Percentiles rank a stretch among this genome's conserved stretches.
Conservation (phyloP, 2,329 filamentous ascomycete species). For the Colletotrichum salicis region DNA sequence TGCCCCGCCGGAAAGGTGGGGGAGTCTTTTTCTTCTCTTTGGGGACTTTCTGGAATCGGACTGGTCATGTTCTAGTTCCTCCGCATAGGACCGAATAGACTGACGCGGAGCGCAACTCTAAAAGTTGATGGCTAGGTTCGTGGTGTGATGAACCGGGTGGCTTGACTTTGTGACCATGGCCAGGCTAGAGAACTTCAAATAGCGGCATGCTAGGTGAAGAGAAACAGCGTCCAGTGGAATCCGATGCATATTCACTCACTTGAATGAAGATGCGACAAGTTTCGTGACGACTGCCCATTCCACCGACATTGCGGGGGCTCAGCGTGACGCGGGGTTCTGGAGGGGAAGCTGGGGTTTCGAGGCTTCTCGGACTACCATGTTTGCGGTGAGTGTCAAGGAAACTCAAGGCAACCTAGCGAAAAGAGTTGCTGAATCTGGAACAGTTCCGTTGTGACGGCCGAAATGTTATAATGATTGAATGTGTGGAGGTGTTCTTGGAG, state of each 20-base stretch:
- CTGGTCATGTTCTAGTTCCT: neutral
- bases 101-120: neutral
- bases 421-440: neutral
- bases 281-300: neutral
- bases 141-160: neutral
- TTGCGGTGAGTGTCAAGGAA: neutral
- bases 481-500: neutral
- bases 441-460: neutral
- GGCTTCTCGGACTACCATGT: neutral
- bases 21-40: neutral
- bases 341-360: neutral
- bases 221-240: neutral
- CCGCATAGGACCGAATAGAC: neutral
- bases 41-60: neutral
- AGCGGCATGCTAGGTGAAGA: neutral
- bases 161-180: no score
- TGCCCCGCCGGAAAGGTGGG: conserved; percentile 30
- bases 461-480: no score
- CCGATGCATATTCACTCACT: neutral
- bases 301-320: neutral
- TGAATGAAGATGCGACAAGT: neutral
- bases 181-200: neutral
- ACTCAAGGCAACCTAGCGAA: neutral
- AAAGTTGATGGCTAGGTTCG: no score
- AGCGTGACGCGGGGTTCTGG: neutral